Base-by-base conservation (phyloP, 371 early-diverging fungal genomes). In the Mucor sp. region DNA sequence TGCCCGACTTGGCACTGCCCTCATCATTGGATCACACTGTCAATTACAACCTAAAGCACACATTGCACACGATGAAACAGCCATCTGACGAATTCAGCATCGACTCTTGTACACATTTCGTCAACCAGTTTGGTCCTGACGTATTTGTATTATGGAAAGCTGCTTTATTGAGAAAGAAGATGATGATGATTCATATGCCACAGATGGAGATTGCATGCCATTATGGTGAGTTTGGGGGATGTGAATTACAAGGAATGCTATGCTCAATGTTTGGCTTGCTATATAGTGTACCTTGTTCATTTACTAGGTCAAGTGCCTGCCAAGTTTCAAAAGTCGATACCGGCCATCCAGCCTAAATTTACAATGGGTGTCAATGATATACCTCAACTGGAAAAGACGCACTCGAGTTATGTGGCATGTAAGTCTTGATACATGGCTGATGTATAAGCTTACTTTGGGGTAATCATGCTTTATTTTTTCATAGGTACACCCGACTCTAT, bases 61-160 rank as follows among this genome's bases (percentile, higher is more conserved):
- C 56, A 27, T 6, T 32, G 17, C 27, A 32, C 19, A 56, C 56
- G 17, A 32, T 56, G 32, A 27, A 15, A 56, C 30, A 56, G 8
- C 28, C 56, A 0, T 23, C 50, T 23, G 50, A n/a, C n/a, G n/a
- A 50, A 50, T 56, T 30, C 28, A 32, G 56, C 32, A 30, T 32
- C 14, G n/a, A 55, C 17, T 66, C 39, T 30, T 48, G 19, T 39
- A 67, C 75, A 8, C 67, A 76, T 8, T 79, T 87, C 19, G 78
- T 85, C 8, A 65, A 77, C 9, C 41, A 60, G 6, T 69, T 86
- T 63, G 87, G 89, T 0, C 87, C 87, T 12, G 70, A 81, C 35
- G 65, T 87, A 61, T 87, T 84, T 76, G 64, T 78, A 1, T 62
- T 89, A 6, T 89, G 89, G 89, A 87, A 87, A 50, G 85, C 87